phyloP scores from a whole-genome alignment of 345 rosid genomes.

The Noccaea bulbosa region DNA sequence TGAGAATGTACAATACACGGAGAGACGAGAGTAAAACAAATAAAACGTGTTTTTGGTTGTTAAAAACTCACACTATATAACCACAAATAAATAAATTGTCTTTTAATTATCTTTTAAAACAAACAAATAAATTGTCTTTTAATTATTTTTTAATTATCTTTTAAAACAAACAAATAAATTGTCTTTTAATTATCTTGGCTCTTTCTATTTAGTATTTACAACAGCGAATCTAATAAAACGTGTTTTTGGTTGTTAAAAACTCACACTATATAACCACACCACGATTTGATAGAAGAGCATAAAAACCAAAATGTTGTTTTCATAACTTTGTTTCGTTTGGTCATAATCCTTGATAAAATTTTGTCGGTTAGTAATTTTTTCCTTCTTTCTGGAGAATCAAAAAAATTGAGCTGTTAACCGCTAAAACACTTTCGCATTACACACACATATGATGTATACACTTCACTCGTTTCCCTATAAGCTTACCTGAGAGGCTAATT shows the following conservation, averaged over 20 bases:
- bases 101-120: too few species aligned
- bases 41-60: too few species aligned
- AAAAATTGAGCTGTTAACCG: slow-evolving; percentile 11
- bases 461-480: slow-evolving; percentile 9
- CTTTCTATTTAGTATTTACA: background rate
- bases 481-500: background rate
- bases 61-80: too few species aligned
- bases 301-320: slow-evolving; percentile 11
- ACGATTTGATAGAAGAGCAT: slow-evolving; percentile 10
- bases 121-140: too few species aligned
- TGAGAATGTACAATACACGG: background rate
- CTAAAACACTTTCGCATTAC: slow-evolving; percentile 6
- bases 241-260: background rate
- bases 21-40: too few species aligned
- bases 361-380: slow-evolving; percentile 39
- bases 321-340: background rate
- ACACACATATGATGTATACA: background rate
- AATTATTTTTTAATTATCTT: too few species aligned
- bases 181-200: slow-evolving; percentile 8
- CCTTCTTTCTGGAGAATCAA: background rate
- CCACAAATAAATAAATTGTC: too few species aligned
- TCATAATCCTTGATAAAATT: background rate
- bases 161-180: slow-evolving; percentile 1
- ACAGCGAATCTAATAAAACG: background rate
- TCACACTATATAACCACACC: slow-evolving; percentile 8